Evolutionary conservation across 352 stramenopile species (phyloP).

Genomic region (Bremia lactucae): DNA sequence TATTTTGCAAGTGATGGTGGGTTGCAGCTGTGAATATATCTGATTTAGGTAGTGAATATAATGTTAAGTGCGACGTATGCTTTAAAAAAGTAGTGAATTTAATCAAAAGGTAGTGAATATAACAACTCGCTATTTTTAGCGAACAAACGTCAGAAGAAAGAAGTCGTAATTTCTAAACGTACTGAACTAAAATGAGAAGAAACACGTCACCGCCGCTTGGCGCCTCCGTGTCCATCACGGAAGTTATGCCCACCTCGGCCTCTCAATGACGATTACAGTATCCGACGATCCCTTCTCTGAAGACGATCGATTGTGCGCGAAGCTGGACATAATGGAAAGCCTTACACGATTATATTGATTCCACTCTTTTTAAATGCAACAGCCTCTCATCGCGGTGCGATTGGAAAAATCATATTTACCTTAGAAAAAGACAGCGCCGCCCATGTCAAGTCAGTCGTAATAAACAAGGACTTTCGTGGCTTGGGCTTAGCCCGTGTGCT

Average conservation of each 20-base stretch:
- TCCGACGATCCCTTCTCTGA: conserved; percentile 58
- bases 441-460: conserved; percentile 68
- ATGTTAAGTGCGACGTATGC: no score
- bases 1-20: no score
- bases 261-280: conserved; percentile 65
- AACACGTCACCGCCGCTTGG: conserved; percentile 20
- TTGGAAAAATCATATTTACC: conserved; percentile 80
- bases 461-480: conserved; percentile 59
- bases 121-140: no score
- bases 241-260: conserved; percentile 27
- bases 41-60: no score
- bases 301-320: conserved; percentile 1
- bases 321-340: no score
- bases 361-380: not conserved
- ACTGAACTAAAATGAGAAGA: no score
- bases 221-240: conserved; percentile 24
- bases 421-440: conserved; percentile 41
- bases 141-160: no score
- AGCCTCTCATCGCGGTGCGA: conserved; percentile 42
- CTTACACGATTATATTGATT: not conserved
- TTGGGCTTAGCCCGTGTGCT: conserved; percentile 64
- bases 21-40: no score
- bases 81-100: no score
- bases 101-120: no score
- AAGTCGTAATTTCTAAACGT: no score